A percentile compares a stretch with the other conserved stretches of the same genome.
These are phyloP conservation scores for Aspergillus homomorphus DNA, from an alignment of 495 filamentous ascomycete species.

Conservation along the genomic window DNA sequence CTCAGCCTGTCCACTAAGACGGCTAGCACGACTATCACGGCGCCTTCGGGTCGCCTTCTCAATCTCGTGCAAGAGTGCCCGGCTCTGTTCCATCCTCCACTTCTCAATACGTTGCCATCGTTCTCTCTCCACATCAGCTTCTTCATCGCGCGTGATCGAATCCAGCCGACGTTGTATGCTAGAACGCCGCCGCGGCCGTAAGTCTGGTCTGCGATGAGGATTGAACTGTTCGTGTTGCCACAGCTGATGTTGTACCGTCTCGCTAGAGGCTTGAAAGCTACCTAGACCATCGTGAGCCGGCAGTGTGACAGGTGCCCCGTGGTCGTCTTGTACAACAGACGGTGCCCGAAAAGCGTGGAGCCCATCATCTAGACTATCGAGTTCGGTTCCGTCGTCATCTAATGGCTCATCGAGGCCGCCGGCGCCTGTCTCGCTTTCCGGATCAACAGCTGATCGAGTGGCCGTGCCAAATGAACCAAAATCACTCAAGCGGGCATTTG, in stretches of 20 bases:
- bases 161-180: constrained; percentile 65
- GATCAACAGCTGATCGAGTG: constrained; percentile 46
- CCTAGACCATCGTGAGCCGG: constrained; percentile 91
- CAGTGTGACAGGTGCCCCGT: constrained; percentile 61
- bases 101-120: constrained; percentile 78
- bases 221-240: constrained; percentile 85
- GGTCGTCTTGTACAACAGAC: constrained; percentile 53
- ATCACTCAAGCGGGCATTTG: constrained; percentile 75
- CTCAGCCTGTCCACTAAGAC: constrained; percentile 26
- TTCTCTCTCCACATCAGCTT: constrained; percentile 55
- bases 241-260: constrained; percentile 68
- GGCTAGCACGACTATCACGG: constrained; percentile 34
- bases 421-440: constrained; percentile 50
- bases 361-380: constrained; percentile 89
- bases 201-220: constrained; percentile 51
- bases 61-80: constrained; percentile 79
- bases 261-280: constrained; percentile 61
- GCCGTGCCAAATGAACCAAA: constrained; percentile 77
- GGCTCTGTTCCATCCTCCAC: constrained; percentile 91
- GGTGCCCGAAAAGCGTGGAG: constrained; percentile 77
- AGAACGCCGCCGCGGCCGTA: constrained; percentile 45
- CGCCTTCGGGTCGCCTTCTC: constrained; percentile 75
- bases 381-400: constrained; percentile 66
- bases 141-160: constrained; percentile 59
- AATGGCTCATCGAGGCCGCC: constrained; percentile 49